phyloP scores from a whole-genome alignment of 2,329 filamentous ascomycete genomes.

The Botrytis squamosa region DNA sequence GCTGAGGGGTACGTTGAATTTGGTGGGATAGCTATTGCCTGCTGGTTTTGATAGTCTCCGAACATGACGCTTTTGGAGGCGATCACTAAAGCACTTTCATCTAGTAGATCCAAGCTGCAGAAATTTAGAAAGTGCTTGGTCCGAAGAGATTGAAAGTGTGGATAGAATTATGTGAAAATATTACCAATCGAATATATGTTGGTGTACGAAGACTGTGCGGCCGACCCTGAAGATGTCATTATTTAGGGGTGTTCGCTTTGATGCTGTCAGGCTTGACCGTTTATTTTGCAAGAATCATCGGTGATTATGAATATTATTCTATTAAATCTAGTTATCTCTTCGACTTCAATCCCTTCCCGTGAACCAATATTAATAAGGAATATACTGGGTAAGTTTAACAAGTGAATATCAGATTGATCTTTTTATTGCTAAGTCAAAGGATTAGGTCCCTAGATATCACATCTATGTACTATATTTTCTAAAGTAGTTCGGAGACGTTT shows the following conservation, averaged over 20 bases:
- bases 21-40: constrained; percentile 10
- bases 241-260: background rate
- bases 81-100: constrained; percentile 5
- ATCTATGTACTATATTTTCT: background rate
- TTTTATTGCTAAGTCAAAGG: background rate
- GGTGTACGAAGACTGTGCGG: background rate
- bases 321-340: background rate
- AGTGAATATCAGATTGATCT: background rate
- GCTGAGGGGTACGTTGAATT: constrained; percentile 14
- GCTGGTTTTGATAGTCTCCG: constrained; percentile 14
- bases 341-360: background rate
- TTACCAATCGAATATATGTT: background rate
- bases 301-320: background rate
- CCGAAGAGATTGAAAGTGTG: background rate
- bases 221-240: background rate
- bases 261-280: background rate
- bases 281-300: background rate
- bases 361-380: background rate
- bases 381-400: background rate
- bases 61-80: constrained; percentile 13
- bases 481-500: background rate
- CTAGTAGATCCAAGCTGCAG: background rate
- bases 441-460: background rate
- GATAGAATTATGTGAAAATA: background rate
- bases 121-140: background rate